Conservation (phyloP, 306 rosid species). For the Myrica gale region DNA sequence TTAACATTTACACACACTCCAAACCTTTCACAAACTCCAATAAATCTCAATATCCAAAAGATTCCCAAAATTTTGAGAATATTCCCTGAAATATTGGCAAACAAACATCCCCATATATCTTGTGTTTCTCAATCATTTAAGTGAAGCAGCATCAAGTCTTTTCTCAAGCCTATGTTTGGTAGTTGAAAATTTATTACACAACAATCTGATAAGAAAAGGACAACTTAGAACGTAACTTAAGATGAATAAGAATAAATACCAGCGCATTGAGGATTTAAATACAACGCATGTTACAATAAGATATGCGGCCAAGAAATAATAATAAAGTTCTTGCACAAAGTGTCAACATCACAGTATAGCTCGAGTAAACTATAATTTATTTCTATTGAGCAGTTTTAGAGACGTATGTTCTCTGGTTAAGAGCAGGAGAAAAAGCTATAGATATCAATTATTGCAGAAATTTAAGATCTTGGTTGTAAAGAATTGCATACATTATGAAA, state of each 20-base stretch:
- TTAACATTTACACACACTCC: no score
- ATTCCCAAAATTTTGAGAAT: no score
- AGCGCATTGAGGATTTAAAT: background rate
- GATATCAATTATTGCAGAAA: background rate
- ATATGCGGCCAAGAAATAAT: background rate
- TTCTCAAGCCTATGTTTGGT: no score
- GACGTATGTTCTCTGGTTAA: background rate
- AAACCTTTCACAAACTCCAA: no score
- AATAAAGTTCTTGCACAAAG: background rate
- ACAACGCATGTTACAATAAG: background rate
- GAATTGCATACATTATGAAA: background rate
- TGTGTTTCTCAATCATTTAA: background rate
- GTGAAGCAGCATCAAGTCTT: background rate
- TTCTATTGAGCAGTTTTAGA: background rate
- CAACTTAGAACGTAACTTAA: background rate
- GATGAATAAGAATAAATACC: background rate
- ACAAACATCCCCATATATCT: no score
- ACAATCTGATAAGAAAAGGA: background rate
- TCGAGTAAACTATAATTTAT: background rate
- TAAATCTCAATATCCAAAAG: no score
- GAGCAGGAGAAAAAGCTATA: background rate
- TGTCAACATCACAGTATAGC: background rate
- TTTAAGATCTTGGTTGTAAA: background rate
- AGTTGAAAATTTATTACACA: background rate
- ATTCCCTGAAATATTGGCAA: no score